Evolutionary conservation across 306 rosid species (phyloP).

Genomic region (Fragaria nilgerrensis): DNA sequence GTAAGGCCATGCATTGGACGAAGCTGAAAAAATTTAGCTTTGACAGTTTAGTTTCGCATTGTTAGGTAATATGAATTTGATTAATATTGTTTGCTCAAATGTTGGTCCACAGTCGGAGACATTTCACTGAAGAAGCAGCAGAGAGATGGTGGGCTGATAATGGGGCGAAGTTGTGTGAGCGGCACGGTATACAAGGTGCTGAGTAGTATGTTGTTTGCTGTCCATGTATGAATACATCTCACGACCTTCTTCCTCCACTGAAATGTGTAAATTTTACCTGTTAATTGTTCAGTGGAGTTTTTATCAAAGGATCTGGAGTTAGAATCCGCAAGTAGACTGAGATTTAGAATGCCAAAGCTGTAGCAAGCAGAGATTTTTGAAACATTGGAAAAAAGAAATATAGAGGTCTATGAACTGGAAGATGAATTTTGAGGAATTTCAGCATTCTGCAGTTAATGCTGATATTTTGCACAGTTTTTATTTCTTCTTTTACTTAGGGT

Average conservation of each 20-base stretch:
- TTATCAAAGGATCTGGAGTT: conserved; percentile 10
- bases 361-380: conserved; percentile 10
- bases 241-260: conserved; percentile 25
- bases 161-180: conserved; percentile 62
- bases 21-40: not conserved
- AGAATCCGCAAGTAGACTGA: conserved; percentile 35
- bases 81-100: conserved; percentile 20
- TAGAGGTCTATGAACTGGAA: not conserved
- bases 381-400: not conserved
- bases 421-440: conserved; percentile 3
- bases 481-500: not conserved
- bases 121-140: conserved; percentile 78
- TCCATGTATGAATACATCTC: conserved; percentile 9
- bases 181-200: conserved; percentile 46
- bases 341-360: conserved; percentile 24
- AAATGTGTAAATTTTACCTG: conserved; percentile 43
- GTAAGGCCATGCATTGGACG: not conserved
- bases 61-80: not conserved
- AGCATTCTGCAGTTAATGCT: conserved; percentile 2
- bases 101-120: conserved; percentile 69
- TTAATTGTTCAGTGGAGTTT: conserved; percentile 25
- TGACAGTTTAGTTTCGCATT: not conserved
- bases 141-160: conserved; percentile 93
- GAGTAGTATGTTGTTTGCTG: conserved; percentile 35
- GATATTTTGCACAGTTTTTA: not conserved